Conservation (phyloP, 208 protist genomes). For the Trypanosoma theileri region DNA sequence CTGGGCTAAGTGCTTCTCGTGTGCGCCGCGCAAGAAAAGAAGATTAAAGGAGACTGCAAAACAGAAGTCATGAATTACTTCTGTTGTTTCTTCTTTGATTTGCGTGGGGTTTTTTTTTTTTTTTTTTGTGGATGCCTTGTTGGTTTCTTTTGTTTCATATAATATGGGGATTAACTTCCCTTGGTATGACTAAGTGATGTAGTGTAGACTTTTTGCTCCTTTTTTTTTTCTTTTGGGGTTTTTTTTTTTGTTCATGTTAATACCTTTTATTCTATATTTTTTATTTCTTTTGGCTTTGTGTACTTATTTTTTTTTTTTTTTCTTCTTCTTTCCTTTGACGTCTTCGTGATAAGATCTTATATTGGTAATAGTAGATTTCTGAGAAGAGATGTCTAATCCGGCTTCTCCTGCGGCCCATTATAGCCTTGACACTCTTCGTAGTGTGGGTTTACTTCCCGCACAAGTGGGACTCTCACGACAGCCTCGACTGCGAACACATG, state of each 20-base stretch:
- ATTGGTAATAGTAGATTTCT: background rate
- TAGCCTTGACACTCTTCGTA: slow-evolving; percentile 58
- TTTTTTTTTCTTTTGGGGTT: slow-evolving; percentile 12
- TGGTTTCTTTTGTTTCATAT: background rate
- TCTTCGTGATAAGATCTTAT: background rate
- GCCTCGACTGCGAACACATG: slow-evolving; percentile 77
- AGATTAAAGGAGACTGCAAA: background rate
- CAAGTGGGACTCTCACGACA: slow-evolving; percentile 80
- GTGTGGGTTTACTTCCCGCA: slow-evolving; percentile 54
- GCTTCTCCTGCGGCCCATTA: slow-evolving; percentile 59
- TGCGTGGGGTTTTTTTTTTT: no score
- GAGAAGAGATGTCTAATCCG: slow-evolving; percentile 12
- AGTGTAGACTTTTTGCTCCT: background rate
- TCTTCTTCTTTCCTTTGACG: background rate
- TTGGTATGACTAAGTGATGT: background rate
- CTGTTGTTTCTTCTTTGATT: no score
- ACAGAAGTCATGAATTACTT: background rate
- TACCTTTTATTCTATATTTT: no score
- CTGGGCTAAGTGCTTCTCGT: background rate
- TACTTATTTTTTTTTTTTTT: background rate
- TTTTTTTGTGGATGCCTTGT: no score
- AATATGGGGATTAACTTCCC: background rate
- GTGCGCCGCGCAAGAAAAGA: slow-evolving; percentile 23
- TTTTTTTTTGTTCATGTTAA: background rate
- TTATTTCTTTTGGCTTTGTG: background rate